Base-by-base conservation (phyloP, 164 flowering plant genomes). In the Vitis cinerea region DNA sequence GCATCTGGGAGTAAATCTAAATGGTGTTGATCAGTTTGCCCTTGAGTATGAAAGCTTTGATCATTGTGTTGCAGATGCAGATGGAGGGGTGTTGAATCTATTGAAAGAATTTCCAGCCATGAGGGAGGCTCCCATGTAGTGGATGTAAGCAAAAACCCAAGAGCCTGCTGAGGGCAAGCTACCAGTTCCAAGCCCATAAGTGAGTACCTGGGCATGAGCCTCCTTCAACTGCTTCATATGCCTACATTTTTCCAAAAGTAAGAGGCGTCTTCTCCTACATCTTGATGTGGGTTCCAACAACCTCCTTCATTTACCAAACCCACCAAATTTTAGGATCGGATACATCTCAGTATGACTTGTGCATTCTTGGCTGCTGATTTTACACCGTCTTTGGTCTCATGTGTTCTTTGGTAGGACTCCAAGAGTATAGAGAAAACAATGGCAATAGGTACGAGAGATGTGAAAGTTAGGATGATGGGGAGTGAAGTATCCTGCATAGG, bases 401-500 rank as follows among this genome's bases (percentile, higher is more conserved):
- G 23, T 19, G 23, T 19, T 19, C 23, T 19, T 19, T 19, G 23
- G 23, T 19, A 19, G 23, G 23, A 19, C 23, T 19, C 23, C 23
- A 1, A 19, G 23, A 19, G 23, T 19, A 19, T 19, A 19, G 23
- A 19, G 23, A 19, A 19, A 19, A 19, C 23, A 19, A 19, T 19
- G 23, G 23, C 23, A 1, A 19, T 19, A 19, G 23, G 23, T 19
- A 19, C 23, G 23, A 19, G 23, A 1, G 23, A 19, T 1, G 23
- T 19, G 23, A 19, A 19, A 19, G 23, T 1, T 19, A 19, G 23
- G 23, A 19, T 91, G 97, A 65, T 89, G 85, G 63, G 97, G 93
- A 68, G 93, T 89, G 64, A 91, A 91, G 68, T 86, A 86, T 65
- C 90, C 93, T 7, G 78, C 89, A 78, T 72, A 63, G 69, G 90